Conservation (phyloP, 2,329 filamentous ascomycete genomes). For the Cercospora sojina region DNA sequence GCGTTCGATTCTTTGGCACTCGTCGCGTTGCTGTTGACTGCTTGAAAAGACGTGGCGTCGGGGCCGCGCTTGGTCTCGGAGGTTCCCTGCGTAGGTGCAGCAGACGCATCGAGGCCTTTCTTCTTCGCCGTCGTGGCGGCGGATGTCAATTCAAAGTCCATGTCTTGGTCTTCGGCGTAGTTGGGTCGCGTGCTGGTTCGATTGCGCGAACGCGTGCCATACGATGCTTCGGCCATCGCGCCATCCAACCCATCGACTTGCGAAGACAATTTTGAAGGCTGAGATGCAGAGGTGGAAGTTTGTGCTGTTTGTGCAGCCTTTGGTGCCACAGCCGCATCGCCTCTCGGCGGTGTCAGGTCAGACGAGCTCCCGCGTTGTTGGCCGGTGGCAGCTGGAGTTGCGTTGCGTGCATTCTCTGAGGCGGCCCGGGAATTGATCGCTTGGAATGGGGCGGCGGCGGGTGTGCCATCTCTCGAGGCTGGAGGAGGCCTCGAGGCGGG, state of each 20-base stretch:
- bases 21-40: constrained; percentile 16
- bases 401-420: constrained; percentile 23
- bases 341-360: constrained; percentile 27
- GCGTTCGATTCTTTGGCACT: constrained; percentile 24
- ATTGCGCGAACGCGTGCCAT: constrained; percentile 93
- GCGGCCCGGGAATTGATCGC: constrained; percentile 30
- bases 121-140: constrained; percentile 38
- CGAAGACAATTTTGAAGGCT: constrained; percentile 23
- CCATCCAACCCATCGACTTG: constrained; percentile 30
- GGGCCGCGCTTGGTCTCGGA: constrained; percentile 19
- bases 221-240: constrained; percentile 50
- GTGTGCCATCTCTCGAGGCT: constrained; percentile 22
- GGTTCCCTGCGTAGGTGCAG: constrained; percentile 16
- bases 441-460: constrained; percentile 27
- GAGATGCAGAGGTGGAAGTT: constrained; percentile 25
- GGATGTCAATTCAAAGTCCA: constrained; percentile 72
- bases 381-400: constrained; percentile 19
- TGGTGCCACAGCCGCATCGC: constrained; percentile 26
- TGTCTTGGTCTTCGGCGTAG: constrained; percentile 92
- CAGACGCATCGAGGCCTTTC: constrained; percentile 39
- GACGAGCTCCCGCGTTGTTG: constrained; percentile 22
- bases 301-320: constrained; percentile 31
- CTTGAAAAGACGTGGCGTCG: constrained; percentile 11
- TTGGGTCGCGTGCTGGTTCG: constrained; percentile 79
- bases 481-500: constrained; percentile 14